Conservation (phyloP, 148 eudicot species). For the Gaultheria prostrata region DNA sequence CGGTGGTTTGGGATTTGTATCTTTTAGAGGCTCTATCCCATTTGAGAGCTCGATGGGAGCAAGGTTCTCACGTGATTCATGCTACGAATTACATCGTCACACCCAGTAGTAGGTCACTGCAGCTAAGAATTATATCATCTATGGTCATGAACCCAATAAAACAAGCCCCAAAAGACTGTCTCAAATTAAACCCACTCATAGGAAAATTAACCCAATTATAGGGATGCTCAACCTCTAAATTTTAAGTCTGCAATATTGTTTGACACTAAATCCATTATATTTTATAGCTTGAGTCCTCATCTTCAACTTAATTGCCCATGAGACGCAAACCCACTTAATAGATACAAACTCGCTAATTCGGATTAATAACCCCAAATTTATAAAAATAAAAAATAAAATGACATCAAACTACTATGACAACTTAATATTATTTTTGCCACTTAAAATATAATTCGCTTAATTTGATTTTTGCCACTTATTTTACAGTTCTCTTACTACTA, state of each 20-base stretch:
- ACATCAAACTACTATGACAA: not conserved
- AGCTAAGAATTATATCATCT: not conserved
- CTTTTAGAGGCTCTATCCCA: not conserved
- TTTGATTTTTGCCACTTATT: not conserved
- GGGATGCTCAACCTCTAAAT: not conserved
- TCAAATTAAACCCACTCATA: not conserved
- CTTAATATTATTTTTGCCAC: not conserved
- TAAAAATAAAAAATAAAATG: not conserved
- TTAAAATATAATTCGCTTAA: not conserved
- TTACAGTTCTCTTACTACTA: not conserved
- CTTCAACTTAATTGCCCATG: not conserved
- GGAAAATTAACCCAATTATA: not conserved
- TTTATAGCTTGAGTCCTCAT: not conserved
- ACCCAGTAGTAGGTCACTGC: not conserved
- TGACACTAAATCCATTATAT: not conserved
- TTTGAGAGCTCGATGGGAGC: not conserved
- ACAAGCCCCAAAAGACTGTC: not conserved
- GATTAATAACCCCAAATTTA: not conserved
- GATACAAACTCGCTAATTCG: not conserved
- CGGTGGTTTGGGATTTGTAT: not conserved
- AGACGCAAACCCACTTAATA: not conserved
- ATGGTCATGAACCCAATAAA: not conserved
- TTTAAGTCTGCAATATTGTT: not conserved
- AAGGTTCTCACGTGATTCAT: not conserved
- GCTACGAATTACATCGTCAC: not conserved